These are phyloP conservation scores for Neurospora tetrasperma DNA, from an alignment of 495 filamentous ascomycete genomes.

Conservation along the genomic window DNA sequence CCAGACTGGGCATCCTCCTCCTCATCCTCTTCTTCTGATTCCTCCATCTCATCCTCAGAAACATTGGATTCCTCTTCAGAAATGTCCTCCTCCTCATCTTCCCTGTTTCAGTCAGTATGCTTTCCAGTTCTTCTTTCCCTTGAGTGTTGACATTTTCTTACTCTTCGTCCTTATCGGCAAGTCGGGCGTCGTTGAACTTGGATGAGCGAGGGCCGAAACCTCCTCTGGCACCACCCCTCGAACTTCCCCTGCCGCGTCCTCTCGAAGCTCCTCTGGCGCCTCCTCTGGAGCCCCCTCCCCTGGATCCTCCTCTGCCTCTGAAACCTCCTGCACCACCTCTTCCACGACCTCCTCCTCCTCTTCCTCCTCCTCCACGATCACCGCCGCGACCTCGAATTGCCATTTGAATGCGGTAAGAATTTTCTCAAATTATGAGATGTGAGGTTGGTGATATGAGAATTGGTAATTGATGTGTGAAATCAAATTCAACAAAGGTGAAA, in stretches of 20 bases:
- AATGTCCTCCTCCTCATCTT: slow-evolving; percentile 8
- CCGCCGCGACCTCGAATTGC: slow-evolving; percentile 26
- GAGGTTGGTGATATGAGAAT: background rate
- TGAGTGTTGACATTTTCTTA: slow-evolving; percentile 10
- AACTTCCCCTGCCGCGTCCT: slow-evolving; percentile 14
- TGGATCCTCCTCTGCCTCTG: slow-evolving; percentile 10
- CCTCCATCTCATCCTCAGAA: slow-evolving; percentile 29
- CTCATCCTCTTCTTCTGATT: slow-evolving; percentile 29
- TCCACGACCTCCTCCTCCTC: slow-evolving; percentile 6
- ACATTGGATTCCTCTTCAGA: slow-evolving; percentile 29
- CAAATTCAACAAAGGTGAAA: slow-evolving; percentile 2
- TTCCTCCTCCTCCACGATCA: slow-evolving; percentile 19
- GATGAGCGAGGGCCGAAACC: slow-evolving; percentile 16
- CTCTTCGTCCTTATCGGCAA: slow-evolving; percentile 27
- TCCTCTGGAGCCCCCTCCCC: slow-evolving; percentile 15
- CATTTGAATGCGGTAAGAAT: slow-evolving; percentile 4
- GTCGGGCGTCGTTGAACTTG: slow-evolving; percentile 27
- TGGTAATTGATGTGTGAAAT: background rate
- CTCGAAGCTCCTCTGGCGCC: slow-evolving; percentile 13
- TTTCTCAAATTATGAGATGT: background rate
- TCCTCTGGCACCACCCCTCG: slow-evolving; percentile 25
- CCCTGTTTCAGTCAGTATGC: slow-evolving; percentile 6
- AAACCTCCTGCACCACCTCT: slow-evolving; percentile 16
- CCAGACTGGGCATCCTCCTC: slow-evolving; percentile 23
- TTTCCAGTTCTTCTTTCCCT: background rate